Base-by-base conservation (phyloP, 192 early-diverging fungal genomes). In the Mortierella antarctica region DNA sequence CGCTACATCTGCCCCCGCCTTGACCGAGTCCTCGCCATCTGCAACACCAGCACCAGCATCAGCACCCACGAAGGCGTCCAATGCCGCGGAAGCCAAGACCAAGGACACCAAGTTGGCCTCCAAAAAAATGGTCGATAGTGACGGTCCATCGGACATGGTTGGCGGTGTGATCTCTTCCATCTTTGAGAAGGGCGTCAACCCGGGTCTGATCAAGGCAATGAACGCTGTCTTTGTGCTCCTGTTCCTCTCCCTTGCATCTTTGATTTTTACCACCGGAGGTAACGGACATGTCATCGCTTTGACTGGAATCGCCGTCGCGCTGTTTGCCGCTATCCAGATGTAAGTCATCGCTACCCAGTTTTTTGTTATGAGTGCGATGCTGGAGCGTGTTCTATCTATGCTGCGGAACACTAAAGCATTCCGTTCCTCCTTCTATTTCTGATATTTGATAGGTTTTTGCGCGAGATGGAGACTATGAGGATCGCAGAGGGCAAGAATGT, bases 391-490 rank as follows among this genome's bases (percentile, higher is more conserved):
- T 47, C n/a, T 18, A n/a, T 63, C 41, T 56, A 48, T n/a, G 31
- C 31, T 31, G 31, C 31, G 31, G 31, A 31, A 31, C 31, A 51
- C 4, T 41, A 13, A 11, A 10, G 6, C 21, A 5, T 46, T 50
- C 4, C 62, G 7, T 42, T 44, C 7, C 20, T 57, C 52, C 7
- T 62, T 62, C 13, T 71, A 39, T 62, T 54, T 14, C 13, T 21
- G 50, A 45, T 12, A 15, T n/a, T 46, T 42, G 21, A 49, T 68
- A 80, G 77, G 77, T 80, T 80, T 46, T 40, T 80, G 41, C 77
- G 77, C 15, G 77, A 80, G 65, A 80, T 80, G 77, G 77, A 80
- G 49, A 80, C 70, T 14, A 72, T 72, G 69, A 80, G 55, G 53
- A 68, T 72, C 41, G 70, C 71, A 6, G 70, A 80, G 55, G 45